Base-by-base conservation (phyloP, 441 rosid genomes). In the Dalechampia spathulata region DNA sequence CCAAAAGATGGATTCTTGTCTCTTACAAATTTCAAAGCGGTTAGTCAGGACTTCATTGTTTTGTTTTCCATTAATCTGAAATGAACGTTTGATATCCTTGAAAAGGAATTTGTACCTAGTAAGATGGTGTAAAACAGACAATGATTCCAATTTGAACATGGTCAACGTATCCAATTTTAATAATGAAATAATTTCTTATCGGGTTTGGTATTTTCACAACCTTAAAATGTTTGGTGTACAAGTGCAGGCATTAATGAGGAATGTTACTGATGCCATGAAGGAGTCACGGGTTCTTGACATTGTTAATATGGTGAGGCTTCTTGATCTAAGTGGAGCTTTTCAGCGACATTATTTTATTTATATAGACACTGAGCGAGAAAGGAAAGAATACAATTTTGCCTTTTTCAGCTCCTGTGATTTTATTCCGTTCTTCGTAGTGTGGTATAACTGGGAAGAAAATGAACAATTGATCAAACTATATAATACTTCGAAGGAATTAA, bases 1-100 rank as follows among this genome's bases (percentile, higher is more conserved):
- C 99, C 99, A 52, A 82, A 70, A 63, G 91, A 86, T 68, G 99
- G 97, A 28, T 71, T 73, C 51, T 51, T 92, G 27, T 80, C 94
- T 44, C 82, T 92, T 9, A 84, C 77, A 49, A 92, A 89, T 75
- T 89, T 92, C 67, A 85, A 67, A 77, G 68, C 46, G 94, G 97
- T 89, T 52, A 61, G 48, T 52, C 60, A 32, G 26, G 36, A 20
- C 34, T 39, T 42, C 6, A 28, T 36, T 37, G 16, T 61, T 13
- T 63, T 40, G 10, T 45, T 10, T 30, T 27, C 25, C 15, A 51
- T 43, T 4, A 54, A 0, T 52, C 27, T 37, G 4, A 0, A 7
- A 7, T 2, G 16, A 34, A 38, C 23, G 8, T 16, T 53, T 36
- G 50, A 8, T 51, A 38, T 39, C 26, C 30, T 41, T 15, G 23